phyloP scores from a whole-genome alignment of 495 filamentous ascomycete species.

The Penicillium subrubescens region DNA sequence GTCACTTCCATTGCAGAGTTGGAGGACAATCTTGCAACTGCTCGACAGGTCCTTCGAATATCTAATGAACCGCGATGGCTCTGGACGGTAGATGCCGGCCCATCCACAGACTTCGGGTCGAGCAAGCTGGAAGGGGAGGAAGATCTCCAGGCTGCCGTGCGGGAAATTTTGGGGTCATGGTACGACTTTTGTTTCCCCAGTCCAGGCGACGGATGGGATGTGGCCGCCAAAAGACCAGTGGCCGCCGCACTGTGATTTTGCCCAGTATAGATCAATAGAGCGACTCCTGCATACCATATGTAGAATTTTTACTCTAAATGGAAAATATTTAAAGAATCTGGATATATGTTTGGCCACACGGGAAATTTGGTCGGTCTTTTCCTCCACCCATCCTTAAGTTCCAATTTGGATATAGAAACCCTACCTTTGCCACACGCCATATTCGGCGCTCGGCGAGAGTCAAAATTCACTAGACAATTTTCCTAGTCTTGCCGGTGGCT shows the following conservation, averaged over 20 bases:
- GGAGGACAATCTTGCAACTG: constrained; percentile 21
- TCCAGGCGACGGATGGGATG: constrained; percentile 24
- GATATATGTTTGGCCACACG: too few relatives aligned
- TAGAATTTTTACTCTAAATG: too few relatives aligned
- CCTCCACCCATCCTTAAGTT: too few relatives aligned
- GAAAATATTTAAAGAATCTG: too few relatives aligned
- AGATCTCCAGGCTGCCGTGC: constrained; percentile 2
- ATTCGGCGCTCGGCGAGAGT: too few relatives aligned
- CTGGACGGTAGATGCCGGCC: constrained; percentile 9
- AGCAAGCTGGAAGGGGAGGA: neutral
- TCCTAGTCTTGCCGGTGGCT: too few relatives aligned
- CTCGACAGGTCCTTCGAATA: constrained; percentile 13
- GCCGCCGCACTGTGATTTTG: constrained; percentile 2
- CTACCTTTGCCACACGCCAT: too few relatives aligned
- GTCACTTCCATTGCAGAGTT: constrained; percentile 19
- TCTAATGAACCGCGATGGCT: constrained; percentile 9
- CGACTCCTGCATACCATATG: too few relatives aligned
- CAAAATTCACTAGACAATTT: too few relatives aligned
- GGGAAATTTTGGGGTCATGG: constrained; percentile 19
- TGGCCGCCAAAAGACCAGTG: constrained; percentile 12
- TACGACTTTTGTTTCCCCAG: constrained; percentile 22
- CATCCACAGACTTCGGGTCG: neutral
- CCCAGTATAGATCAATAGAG: neutral
- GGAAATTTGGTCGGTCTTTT: too few relatives aligned
- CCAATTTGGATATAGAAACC: too few relatives aligned